phyloP scores from a whole-genome alignment of 768 basidiomycete genomes.

The Psilocybe cubensis region DNA sequence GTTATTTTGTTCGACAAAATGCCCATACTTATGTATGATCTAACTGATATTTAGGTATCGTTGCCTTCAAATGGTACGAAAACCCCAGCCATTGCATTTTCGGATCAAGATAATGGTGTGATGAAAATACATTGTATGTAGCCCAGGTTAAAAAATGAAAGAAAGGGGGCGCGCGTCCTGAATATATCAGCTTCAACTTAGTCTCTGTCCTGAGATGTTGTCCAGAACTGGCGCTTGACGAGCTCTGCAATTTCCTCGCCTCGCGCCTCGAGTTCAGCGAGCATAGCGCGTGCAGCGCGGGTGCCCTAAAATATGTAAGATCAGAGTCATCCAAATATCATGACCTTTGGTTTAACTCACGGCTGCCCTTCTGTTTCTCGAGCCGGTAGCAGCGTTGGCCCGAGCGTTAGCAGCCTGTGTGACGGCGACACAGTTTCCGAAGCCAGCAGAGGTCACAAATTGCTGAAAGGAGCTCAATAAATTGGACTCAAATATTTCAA shows the following conservation, averaged over 20 bases:
- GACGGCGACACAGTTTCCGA: constrained; percentile 59
- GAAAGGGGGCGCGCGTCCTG: background rate
- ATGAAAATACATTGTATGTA: constrained; percentile 14
- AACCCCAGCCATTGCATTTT: constrained; percentile 16
- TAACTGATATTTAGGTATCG: too few species aligned
- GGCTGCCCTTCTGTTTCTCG: constrained; percentile 13
- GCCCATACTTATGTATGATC: too few species aligned
- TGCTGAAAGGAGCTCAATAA: constrained; percentile 31
- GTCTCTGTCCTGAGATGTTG: background rate
- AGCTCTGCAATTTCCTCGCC: constrained; percentile 25
- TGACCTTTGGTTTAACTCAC: constrained; percentile 1
- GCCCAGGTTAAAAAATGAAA: constrained; percentile 14
- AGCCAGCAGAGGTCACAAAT: constrained; percentile 50
- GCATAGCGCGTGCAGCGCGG: constrained; percentile 40
- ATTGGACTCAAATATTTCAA: background rate
- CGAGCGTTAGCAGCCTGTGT: constrained; percentile 31
- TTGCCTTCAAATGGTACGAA: background rate
- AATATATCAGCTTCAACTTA: constrained; percentile 9
- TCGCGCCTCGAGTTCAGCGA: constrained; percentile 29
- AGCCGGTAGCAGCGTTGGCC: constrained; percentile 11
- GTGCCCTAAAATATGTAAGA: constrained; percentile 33
- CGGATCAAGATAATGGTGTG: constrained; percentile 15
- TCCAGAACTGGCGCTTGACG: constrained; percentile 23
- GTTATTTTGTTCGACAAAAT: too few species aligned
- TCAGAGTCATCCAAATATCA: background rate